These are phyloP conservation scores for Aspergillus uvarum DNA, from an alignment of 2,329 filamentous ascomycete genomes.

Conservation along the genomic window DNA sequence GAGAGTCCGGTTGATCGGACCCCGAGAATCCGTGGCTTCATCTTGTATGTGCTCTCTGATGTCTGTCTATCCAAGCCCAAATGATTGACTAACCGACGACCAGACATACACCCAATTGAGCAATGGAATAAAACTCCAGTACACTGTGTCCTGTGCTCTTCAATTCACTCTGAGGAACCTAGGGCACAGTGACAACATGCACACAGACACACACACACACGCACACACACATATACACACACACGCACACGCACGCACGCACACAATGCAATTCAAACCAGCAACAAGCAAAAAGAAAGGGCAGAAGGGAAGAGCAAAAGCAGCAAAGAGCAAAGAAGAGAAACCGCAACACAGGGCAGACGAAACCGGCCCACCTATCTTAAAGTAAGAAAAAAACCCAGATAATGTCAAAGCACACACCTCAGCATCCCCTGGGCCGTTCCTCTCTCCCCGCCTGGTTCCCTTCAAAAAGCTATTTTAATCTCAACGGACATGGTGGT, in stretches of 20 bases:
- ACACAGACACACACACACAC: not conserved
- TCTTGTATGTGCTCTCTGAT: not conserved
- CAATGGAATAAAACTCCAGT: not conserved
- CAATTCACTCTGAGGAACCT: not conserved
- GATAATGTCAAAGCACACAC: not conserved
- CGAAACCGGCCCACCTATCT: not conserved
- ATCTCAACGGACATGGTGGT: not conserved
- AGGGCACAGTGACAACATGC: not conserved
- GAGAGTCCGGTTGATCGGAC: not conserved
- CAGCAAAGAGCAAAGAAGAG: not conserved
- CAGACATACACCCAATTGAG: not conserved
- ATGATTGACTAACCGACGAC: not conserved
- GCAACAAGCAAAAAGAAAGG: not conserved
- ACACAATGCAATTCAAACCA: not conserved
- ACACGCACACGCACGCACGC: not conserved
- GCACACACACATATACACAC: not conserved
- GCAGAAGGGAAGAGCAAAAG: not conserved
- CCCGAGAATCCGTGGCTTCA: not conserved
- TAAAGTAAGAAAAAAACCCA: not conserved
- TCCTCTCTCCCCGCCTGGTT: not conserved
- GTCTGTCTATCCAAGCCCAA: not conserved
- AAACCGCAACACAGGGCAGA: not conserved
- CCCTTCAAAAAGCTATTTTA: constrained; percentile 1
- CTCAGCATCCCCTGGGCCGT: not conserved
- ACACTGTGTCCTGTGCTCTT: not conserved